Conservation (phyloP, 352 stramenopile genomes). For the Phytophthora tentaculata region DNA sequence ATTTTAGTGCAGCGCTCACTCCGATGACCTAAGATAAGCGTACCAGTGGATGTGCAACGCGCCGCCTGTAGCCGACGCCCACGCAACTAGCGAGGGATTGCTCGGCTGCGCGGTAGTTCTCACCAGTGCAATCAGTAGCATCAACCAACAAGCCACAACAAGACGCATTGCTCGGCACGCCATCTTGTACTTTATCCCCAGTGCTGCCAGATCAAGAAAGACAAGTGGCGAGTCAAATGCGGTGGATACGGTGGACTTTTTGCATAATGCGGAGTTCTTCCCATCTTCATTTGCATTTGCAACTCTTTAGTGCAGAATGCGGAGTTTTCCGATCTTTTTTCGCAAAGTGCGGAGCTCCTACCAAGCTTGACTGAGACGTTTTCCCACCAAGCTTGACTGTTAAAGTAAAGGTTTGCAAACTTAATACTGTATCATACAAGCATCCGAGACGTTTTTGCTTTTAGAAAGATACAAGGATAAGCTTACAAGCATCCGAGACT, state of each 20-base stretch:
- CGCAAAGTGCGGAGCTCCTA: too few relatives aligned
- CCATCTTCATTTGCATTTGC: too few relatives aligned
- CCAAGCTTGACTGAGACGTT: too few relatives aligned
- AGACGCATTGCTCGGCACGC: background rate
- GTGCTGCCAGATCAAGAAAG: background rate
- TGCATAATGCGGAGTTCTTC: too few relatives aligned
- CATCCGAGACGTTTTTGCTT: too few relatives aligned
- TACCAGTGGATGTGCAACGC: slow-evolving; percentile 46
- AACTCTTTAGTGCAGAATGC: too few relatives aligned
- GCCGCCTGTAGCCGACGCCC: slow-evolving; percentile 33
- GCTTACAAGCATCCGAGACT: too few relatives aligned
- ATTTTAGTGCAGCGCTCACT: background rate
- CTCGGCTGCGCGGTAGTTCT: slow-evolving; percentile 10
- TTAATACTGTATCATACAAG: too few relatives aligned
- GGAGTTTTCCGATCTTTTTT: too few relatives aligned
- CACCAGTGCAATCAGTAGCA: slow-evolving; percentile 12
- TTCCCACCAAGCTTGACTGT: too few relatives aligned
- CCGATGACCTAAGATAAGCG: background rate
- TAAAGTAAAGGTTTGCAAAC: too few relatives aligned
- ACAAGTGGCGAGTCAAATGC: slow-evolving; percentile 3
- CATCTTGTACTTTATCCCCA: background rate
- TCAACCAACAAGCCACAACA: slow-evolving; percentile 3
- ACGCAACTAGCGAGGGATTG: slow-evolving; percentile 15
- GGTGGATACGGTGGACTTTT: slow-evolving; percentile 23
- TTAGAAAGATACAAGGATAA: too few relatives aligned